A percentile compares a stretch with the other conserved stretches of the same genome.
Conservation (phyloP, 2,329 filamentous ascomycete genomes). For the Penicillium olsonii region DNA sequence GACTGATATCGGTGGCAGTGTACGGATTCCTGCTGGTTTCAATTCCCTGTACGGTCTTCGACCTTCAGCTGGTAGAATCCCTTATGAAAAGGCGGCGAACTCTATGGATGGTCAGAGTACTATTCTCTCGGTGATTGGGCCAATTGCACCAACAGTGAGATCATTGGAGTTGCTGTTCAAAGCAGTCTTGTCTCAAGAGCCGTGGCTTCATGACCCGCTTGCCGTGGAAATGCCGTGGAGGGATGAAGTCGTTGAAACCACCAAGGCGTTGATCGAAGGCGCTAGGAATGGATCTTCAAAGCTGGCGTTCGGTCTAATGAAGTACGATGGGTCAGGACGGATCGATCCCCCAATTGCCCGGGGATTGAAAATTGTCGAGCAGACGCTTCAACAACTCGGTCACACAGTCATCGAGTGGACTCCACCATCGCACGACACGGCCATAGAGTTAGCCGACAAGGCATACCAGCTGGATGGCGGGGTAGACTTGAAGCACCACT, state of each 20-base stretch:
- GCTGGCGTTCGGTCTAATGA: conserved; percentile 58
- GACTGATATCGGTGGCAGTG: conserved; percentile 59
- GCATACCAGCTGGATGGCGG: conserved; percentile 49
- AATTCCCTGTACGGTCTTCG: conserved; percentile 60
- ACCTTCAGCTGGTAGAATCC: conserved; percentile 56
- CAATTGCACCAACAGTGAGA: conserved; percentile 58
- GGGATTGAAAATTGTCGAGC: conserved; percentile 54
- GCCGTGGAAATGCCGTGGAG: conserved; percentile 68
- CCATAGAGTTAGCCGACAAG: conserved; percentile 25
- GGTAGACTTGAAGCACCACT: conserved; percentile 51
- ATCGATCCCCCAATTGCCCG: conserved; percentile 61
- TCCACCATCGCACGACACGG: conserved; percentile 52
- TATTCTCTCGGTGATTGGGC: conserved; percentile 64
- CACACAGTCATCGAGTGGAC: conserved; percentile 62
- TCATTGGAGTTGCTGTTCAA: conserved; percentile 59
- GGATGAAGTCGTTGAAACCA: conserved; percentile 42
- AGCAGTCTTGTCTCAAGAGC: conserved; percentile 58
- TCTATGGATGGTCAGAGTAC: conserved; percentile 65
- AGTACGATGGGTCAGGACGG: conserved; percentile 52
- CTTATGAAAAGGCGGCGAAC: conserved; percentile 62
- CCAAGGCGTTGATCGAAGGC: conserved; percentile 41
- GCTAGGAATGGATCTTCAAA: conserved; percentile 32
- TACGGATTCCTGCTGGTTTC: conserved; percentile 62
- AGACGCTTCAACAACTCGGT: conserved; percentile 53
- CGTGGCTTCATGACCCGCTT: conserved; percentile 68